Evolutionary conservation across 371 early-diverging fungal genomes (phyloP).

Genomic region (Mortierella sp.): DNA sequence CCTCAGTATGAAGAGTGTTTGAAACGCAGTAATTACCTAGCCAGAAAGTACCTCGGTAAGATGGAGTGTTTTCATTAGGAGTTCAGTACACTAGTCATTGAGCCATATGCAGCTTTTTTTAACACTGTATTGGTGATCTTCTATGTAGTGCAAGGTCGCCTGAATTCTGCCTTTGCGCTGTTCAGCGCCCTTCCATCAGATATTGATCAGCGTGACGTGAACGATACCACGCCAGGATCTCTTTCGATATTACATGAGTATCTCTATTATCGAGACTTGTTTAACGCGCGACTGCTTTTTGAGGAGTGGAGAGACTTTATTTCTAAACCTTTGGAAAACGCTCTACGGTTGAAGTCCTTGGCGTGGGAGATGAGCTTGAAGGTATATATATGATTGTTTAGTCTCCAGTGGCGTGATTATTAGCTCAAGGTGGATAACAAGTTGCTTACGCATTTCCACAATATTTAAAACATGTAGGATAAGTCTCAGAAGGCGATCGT

Average conservation of each 20-base stretch:
- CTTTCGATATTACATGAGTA: conserved; percentile 31
- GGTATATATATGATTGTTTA: conserved; percentile 9
- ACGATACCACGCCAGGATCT: neutral
- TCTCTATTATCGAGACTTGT: conserved; percentile 34
- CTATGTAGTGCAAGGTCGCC: conserved; percentile 30
- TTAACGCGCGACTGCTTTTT: conserved; percentile 24
- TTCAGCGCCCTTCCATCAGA: conserved; percentile 36
- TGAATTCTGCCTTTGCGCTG: conserved; percentile 41
- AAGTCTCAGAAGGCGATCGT: conserved; percentile 19
- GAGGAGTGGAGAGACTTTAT: conserved; percentile 37
- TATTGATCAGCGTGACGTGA: conserved; percentile 17
- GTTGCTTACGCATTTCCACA: neutral
- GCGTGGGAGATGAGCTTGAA: conserved; percentile 32
- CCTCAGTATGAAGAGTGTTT: conserved; percentile 34
- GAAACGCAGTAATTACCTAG: conserved; percentile 36
- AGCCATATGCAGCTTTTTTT: neutral
- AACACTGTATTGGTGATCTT: neutral
- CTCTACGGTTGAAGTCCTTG: neutral
- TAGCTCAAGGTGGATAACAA: neutral
- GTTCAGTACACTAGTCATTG: neutral
- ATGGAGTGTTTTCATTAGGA: neutral
- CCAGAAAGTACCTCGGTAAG: conserved; percentile 44
- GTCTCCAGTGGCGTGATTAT: no score
- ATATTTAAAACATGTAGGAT: conserved; percentile 12
- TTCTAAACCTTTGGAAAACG: conserved; percentile 8